phyloP scores from a whole-genome alignment of 2,329 filamentous ascomycete species.

The Fusarium luffae region DNA sequence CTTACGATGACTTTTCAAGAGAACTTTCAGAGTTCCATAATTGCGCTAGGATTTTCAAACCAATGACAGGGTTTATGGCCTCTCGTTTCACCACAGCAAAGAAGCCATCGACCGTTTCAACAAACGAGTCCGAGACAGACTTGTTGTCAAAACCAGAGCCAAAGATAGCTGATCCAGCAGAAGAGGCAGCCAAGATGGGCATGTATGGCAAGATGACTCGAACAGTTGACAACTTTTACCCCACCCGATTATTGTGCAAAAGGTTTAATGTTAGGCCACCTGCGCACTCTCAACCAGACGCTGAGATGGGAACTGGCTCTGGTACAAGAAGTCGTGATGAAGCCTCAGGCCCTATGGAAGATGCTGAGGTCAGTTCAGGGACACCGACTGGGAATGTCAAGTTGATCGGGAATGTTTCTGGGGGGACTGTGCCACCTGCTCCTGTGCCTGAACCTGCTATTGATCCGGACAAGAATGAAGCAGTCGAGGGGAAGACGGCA shows the following conservation, averaged over 20 bases:
- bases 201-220: slow-evolving; percentile 95
- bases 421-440: slow-evolving; percentile 1
- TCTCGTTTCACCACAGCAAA: slow-evolving; percentile 86
- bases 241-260: slow-evolving; percentile 89
- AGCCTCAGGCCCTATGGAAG: slow-evolving; percentile 28
- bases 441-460: slow-evolving; percentile 48
- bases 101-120: slow-evolving; percentile 51
- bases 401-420: slow-evolving; percentile 26
- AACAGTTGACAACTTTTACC: slow-evolving; percentile 76
- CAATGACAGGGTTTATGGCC: slow-evolving; percentile 92
- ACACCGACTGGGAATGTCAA: slow-evolving; percentile 15
- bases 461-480: slow-evolving; percentile 76
- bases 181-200: slow-evolving; percentile 86
- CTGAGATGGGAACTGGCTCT: slow-evolving; percentile 48
- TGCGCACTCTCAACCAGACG: slow-evolving; percentile 69
- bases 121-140: slow-evolving; percentile 35
- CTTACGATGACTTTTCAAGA: slow-evolving; percentile 78
- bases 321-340: slow-evolving; percentile 25
- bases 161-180: slow-evolving; percentile 73
- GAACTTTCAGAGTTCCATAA: slow-evolving; percentile 81
- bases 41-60: slow-evolving; percentile 81
- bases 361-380: slow-evolving; percentile 4
- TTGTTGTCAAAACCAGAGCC: slow-evolving; percentile 48
- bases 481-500: slow-evolving; percentile 76
- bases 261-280: slow-evolving; percentile 89